These are phyloP conservation scores for Coemansia biformis DNA, from an alignment of 192 early-diverging fungal species.

Conservation along the genomic window DNA sequence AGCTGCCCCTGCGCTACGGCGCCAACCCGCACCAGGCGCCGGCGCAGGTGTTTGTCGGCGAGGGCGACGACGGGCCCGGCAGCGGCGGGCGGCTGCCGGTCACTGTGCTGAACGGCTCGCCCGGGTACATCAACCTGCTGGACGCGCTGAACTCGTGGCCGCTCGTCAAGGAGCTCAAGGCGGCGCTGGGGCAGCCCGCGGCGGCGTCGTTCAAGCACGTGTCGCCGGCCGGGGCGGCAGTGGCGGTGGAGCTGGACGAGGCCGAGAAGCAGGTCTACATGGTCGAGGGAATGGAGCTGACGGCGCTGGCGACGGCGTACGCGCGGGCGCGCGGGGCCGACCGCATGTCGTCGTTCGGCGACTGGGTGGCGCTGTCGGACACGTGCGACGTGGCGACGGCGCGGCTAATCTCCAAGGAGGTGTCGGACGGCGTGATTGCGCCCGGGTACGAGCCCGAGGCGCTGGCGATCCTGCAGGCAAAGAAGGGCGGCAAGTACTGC, in stretches of 20 bases:
- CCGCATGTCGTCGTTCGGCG: constrained; percentile 98
- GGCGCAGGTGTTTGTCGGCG: constrained; percentile 82
- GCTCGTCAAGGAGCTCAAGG: constrained; percentile 91
- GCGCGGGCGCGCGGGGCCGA: constrained; percentile 97
- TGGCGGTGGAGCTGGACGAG: constrained; percentile 73
- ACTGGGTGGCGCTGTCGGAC: constrained; percentile 94
- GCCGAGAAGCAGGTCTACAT: constrained; percentile 88
- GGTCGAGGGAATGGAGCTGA: constrained; percentile 81
- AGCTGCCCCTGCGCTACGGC: constrained; percentile 89
- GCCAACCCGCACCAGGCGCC: constrained; percentile 99
- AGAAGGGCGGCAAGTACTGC: constrained; percentile 97
- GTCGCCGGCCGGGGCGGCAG: constrained; percentile 95
- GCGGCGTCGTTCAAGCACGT: constrained; percentile 99
- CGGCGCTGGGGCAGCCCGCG: constrained; percentile 81
- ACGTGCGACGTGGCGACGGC: constrained; percentile 87
- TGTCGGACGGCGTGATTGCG: constrained; percentile 96
- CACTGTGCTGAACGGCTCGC: constrained; percentile 84
- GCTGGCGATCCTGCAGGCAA: constrained; percentile 83
- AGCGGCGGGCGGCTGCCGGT: constrained; percentile 64
- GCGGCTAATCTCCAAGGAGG: constrained; percentile 91
- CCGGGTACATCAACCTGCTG: constrained; percentile 97
- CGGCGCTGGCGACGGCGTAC: constrained; percentile 87
- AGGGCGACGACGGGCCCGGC: constrained; percentile 40
- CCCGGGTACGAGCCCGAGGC: constrained; percentile 83
- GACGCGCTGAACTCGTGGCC: constrained; percentile 98